These are phyloP conservation scores for Pseudonitzschia multistriata DNA, from an alignment of 108 stramenopile genomes.

Conservation along the genomic window DNA sequence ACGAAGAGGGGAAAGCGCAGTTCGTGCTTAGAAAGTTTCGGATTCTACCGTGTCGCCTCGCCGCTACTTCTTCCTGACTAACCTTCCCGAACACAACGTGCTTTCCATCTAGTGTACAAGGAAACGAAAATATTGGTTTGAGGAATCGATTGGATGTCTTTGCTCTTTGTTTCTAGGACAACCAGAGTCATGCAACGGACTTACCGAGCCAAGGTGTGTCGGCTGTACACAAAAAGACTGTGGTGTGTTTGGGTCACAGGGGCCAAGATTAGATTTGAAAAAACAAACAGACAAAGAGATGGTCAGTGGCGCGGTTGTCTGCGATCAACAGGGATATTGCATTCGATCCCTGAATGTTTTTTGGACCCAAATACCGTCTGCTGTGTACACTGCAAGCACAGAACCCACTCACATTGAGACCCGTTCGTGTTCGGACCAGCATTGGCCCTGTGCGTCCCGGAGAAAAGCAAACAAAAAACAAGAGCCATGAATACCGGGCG, in stretches of 20 bases:
- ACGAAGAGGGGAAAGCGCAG: neutral
- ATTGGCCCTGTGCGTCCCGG: slow-evolving; percentile 86
- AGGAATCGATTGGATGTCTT: neutral
- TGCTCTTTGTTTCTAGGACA: neutral
- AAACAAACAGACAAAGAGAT: neutral
- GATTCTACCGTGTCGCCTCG: neutral
- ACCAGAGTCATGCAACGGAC: neutral
- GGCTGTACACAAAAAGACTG: slow-evolving; percentile 91
- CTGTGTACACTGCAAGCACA: neutral
- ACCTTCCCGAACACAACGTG: slow-evolving; percentile 97
- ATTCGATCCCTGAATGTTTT: neutral
- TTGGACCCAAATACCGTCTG: neutral
- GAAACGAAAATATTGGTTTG: slow-evolving; percentile 1
- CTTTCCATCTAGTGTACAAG: slow-evolving; percentile 51
- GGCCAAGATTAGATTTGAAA: neutral
- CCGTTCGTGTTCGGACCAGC: slow-evolving; percentile 95
- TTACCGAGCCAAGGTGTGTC: slow-evolving; percentile 91
- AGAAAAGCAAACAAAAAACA: neutral
- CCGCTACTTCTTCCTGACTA: neutral
- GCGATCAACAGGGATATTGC: too few species aligned
- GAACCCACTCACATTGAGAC: slow-evolving; percentile 55
- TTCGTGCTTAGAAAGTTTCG: neutral
- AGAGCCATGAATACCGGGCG: neutral
- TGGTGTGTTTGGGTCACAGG: neutral
- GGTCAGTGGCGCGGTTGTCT: too few species aligned